These are phyloP conservation scores for Pseudopithomyces maydicus DNA, from an alignment of 2,329 filamentous ascomycete species.

Conservation along the genomic window DNA sequence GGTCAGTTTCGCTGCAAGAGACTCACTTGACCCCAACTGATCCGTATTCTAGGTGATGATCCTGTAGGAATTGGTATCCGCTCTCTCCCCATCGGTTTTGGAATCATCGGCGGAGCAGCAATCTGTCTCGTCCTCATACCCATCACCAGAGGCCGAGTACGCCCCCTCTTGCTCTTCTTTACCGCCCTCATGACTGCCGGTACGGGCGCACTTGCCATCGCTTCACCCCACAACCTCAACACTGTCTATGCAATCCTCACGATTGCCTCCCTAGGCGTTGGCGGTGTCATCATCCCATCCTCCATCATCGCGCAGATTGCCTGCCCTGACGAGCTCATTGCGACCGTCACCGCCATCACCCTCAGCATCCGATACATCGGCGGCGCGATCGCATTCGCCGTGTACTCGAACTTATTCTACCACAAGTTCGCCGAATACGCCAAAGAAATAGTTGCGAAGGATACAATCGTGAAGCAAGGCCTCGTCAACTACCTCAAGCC, in stretches of 20 bases:
- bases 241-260: slow-evolving; percentile 63
- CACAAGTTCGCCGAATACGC: slow-evolving; percentile 22
- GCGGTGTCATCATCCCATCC: slow-evolving; percentile 70
- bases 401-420: slow-evolving; percentile 43
- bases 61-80: slow-evolving; percentile 68
- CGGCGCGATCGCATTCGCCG: slow-evolving; percentile 67
- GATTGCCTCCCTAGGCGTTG: slow-evolving; percentile 67
- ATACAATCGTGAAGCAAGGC: slow-evolving; percentile 56
- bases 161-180: slow-evolving; percentile 63
- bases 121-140: slow-evolving; percentile 64
- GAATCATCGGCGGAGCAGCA: slow-evolving; percentile 65
- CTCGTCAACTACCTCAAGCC: slow-evolving; percentile 44
- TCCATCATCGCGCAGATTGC: slow-evolving; percentile 67
- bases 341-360: slow-evolving; percentile 70
- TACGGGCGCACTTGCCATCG: slow-evolving; percentile 60
- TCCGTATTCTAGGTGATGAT: slow-evolving; percentile 53
- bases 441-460: slow-evolving; percentile 29
- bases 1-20: slow-evolving; percentile 16
- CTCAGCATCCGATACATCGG: slow-evolving; percentile 72
- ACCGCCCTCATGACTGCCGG: slow-evolving; percentile 69
- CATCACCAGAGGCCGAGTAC: slow-evolving; percentile 63
- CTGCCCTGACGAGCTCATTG: slow-evolving; percentile 72
- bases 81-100: slow-evolving; percentile 67
- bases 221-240: slow-evolving; percentile 58
- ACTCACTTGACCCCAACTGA: slow-evolving; percentile 6